Base-by-base conservation (phyloP, 805 yeast genomes). In the Debaryomyces tyrocola region DNA sequence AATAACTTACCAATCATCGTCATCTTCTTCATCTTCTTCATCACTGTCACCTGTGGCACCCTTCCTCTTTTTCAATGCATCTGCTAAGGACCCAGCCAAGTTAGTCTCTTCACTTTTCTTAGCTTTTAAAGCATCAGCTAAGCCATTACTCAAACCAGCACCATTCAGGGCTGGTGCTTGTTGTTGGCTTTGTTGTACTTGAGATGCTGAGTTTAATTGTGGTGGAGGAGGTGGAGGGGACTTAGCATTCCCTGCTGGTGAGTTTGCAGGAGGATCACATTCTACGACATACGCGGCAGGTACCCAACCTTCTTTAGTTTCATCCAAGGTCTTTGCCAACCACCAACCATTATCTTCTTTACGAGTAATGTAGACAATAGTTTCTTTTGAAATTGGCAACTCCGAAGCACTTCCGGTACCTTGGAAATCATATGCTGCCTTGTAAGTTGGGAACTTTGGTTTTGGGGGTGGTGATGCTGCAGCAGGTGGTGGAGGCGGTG, bases 301-400 rank as follows among this genome's bases (percentile, higher is more conserved):
- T 10, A 94, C 92, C 99, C 99, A 94, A 4, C 99, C 99, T 63
- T 90, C 94, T 46, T 73, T 79, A 0, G 84, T 60, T 35, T 87
- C 94, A 58, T 86, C 91, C 50, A 85, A 63, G 29, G 82, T 75
- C 62, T 86, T 87, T 8, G 90, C 97, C 47, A 94, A 75, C 57
- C 96, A 92, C 99, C 99, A 94, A 14, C 97, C 96, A 51, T 88
- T 91, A 39, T 84, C 83, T 47, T 85, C 88, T 52, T 85, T 82
- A 59, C 79, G 84, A 2, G 83, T 70, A 29, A 94, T 81, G 50
- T 82, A 82, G 33, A 92, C 83, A 40, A 89, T 72, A 38, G 87
- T 87, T 48, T 87, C 96, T 57, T 85, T 87, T 5, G 76, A 68
- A 34, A 92, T 74, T 6, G 97, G 90, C 48, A 91, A 73, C 27